Conservation (phyloP, 208 protist genomes). For the Blechomonas ayalai region DNA sequence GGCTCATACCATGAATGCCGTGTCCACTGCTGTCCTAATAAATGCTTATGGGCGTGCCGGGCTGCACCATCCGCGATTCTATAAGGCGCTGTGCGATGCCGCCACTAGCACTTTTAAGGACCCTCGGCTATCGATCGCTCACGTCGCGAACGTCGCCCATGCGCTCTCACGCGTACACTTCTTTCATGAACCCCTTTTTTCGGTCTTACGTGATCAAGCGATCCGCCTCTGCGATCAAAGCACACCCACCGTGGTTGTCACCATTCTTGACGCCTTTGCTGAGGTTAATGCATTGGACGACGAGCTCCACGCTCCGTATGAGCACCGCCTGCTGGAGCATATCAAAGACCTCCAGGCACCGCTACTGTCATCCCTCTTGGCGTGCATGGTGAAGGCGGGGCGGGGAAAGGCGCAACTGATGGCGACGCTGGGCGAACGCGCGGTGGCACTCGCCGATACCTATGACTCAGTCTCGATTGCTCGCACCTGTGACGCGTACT, state of each 20-base stretch:
- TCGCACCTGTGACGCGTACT: slow-evolving; percentile 67
- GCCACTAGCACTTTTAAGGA: slow-evolving; percentile 53
- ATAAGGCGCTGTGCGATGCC: slow-evolving; percentile 56
- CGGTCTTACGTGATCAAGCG: slow-evolving; percentile 69
- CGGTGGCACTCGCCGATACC: slow-evolving; percentile 39
- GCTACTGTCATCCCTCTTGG: slow-evolving; percentile 63
- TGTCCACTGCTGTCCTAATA: slow-evolving; percentile 73
- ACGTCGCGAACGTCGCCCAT: slow-evolving; percentile 82
- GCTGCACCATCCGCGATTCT: slow-evolving; percentile 68
- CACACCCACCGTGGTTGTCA: slow-evolving; percentile 56
- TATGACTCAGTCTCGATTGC: slow-evolving; percentile 77
- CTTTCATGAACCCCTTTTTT: slow-evolving; percentile 57
- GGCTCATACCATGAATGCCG: slow-evolving; percentile 40
- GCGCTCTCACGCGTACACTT: slow-evolving; percentile 72
- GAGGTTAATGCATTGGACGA: slow-evolving; percentile 69
- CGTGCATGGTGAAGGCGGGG: slow-evolving; percentile 44
- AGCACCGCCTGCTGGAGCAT: slow-evolving; percentile 53
- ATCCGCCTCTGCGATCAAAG: slow-evolving; percentile 34
- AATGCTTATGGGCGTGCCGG: slow-evolving; percentile 86
- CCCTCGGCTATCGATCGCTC: slow-evolving; percentile 53
- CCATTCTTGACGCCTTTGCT: slow-evolving; percentile 76
- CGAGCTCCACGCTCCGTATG: slow-evolving; percentile 59
- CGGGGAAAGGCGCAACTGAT: slow-evolving; percentile 32
- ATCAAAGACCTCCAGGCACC: slow-evolving; percentile 43
- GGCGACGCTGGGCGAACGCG: slow-evolving; percentile 50